Evolutionary conservation across 129 eudicot genomes (phyloP), one percentile per base, ranked within the genome.

Genomic region (Mikania micrantha): DNA sequence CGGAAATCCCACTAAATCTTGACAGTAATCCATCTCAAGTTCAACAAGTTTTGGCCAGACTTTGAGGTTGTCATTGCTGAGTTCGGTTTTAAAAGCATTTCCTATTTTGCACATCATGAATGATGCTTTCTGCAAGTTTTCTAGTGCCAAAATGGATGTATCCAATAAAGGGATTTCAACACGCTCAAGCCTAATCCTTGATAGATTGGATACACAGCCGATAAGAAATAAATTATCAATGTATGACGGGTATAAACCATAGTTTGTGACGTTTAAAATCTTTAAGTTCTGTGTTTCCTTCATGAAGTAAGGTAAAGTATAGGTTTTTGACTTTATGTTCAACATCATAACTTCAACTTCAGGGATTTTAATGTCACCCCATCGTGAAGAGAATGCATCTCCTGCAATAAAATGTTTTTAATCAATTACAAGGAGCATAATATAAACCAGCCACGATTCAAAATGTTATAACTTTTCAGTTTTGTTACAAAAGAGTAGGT

Each of bases 201-300:
- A 60, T 16, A 85, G 81, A 69, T 47, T 77, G 28, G 64, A 45
- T 42, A 77, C 20, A 70, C 9, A 50, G 3, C 75, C 62, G 25
- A 82, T 74, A 19, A 60, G 21, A 3, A 63, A 41, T 38, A 77
- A 57, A 60, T 71, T 24, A 6, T 36, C 8, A 39, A 85, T 2
- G 2, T 70, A 4, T 9, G 87, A 62, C 7, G 79, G 72, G 40
- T 28, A 63, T 67, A 60, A 70, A 27, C 83, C 87, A 62, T 82
- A 47, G 73, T 77, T 85, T 62, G 83, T 73, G 69, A 82, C 21
- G 34, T 79, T 70, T 19, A 85, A 53, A 67, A 82, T 68, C 70
- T 74, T 79, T 22, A 85, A 13, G 21, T 77, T 73, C 31, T 64
- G 41, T 81, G 66, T 79, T 48, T 36, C 57, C 42, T 9, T 25